A percentile compares a stretch with the other conserved stretches of the same genome.
These are phyloP conservation scores for Aspergillus olivimuriae DNA, from an alignment of 495 filamentous ascomycete species.

Conservation along the genomic window DNA sequence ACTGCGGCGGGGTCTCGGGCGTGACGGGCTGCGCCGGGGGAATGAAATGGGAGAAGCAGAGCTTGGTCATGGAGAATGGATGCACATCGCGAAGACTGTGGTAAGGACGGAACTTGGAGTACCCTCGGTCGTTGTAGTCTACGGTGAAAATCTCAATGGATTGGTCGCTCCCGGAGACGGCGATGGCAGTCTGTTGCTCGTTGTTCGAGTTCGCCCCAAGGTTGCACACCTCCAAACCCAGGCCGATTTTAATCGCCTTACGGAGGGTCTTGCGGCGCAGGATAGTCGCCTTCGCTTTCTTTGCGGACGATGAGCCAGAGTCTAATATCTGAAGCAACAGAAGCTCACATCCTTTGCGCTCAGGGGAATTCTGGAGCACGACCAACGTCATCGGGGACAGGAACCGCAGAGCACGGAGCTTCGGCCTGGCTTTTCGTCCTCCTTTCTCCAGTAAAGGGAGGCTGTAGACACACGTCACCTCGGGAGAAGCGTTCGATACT, in stretches of 20 bases:
- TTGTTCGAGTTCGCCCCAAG: conserved; percentile 49
- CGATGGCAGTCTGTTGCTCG: conserved; percentile 70
- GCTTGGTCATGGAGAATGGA: conserved; percentile 75
- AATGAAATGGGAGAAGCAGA: conserved; percentile 68
- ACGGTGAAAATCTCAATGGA: conserved; percentile 73
- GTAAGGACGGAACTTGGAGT: conserved; percentile 55
- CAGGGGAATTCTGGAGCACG: conserved; percentile 46
- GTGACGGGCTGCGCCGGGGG: conserved; percentile 46
- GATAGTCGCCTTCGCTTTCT: too few species aligned
- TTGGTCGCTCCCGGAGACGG: conserved; percentile 75
- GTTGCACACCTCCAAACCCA: conserved; percentile 67
- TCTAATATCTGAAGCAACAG: too few species aligned
- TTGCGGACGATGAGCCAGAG: too few species aligned
- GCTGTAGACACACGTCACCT: conserved; percentile 54
- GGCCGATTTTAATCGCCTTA: conserved; percentile 54
- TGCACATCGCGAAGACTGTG: conserved; percentile 67
- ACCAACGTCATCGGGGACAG: conserved; percentile 50
- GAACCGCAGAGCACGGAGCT: conserved; percentile 67
- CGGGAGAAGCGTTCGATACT: conserved; percentile 40
- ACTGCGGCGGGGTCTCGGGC: conserved; percentile 44
- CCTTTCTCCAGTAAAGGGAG: conserved; percentile 51
- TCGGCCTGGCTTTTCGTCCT: conserved; percentile 31
- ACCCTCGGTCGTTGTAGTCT: conserved; percentile 47
- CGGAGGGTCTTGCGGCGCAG: conserved; percentile 49
- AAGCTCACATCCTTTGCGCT: conserved; percentile 60